phyloP scores from a whole-genome alignment of 2,329 filamentous ascomycete species.

The Ascochyta rabiei region DNA sequence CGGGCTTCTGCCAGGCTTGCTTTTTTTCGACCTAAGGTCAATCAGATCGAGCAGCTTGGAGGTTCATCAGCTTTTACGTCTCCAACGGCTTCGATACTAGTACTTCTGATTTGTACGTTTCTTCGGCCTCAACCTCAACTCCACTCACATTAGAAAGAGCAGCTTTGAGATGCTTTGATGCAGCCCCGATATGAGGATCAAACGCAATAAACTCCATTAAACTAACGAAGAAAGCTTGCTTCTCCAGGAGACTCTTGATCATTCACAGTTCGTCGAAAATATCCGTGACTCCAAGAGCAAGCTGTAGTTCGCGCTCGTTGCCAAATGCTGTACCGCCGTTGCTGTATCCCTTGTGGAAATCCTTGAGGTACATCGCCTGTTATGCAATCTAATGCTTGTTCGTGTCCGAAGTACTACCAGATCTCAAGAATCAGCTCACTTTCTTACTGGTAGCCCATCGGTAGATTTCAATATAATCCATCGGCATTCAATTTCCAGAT shows the following conservation, averaged over 20 bases:
- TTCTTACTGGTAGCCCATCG: not conserved
- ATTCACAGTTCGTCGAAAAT: not conserved
- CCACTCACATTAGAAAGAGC: not conserved
- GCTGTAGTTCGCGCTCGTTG: not conserved
- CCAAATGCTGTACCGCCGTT: not conserved
- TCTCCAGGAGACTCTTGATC: not conserved
- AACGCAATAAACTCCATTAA: too few relatives aligned
- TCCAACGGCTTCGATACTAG: too few relatives aligned
- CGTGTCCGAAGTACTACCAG: too few relatives aligned
- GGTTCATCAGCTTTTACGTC: not conserved
- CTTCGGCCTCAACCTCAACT: not conserved
- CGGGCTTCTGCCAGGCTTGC: not conserved
- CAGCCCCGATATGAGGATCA: too few relatives aligned
- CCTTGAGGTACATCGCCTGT: not conserved
- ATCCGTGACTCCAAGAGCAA: not conserved
- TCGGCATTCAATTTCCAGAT: not conserved
- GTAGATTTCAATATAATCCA: not conserved
- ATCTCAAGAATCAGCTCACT: too few relatives aligned
- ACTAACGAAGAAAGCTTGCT: too few relatives aligned
- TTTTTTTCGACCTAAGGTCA: not conserved
- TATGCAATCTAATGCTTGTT: not conserved
- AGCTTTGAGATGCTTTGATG: not conserved
- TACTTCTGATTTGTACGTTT: not conserved
- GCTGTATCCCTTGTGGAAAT: not conserved
- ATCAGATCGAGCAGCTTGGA: not conserved